phyloP scores from a whole-genome alignment of 2,329 filamentous ascomycete genomes.

The Neopestalotiopsis clavispora region DNA sequence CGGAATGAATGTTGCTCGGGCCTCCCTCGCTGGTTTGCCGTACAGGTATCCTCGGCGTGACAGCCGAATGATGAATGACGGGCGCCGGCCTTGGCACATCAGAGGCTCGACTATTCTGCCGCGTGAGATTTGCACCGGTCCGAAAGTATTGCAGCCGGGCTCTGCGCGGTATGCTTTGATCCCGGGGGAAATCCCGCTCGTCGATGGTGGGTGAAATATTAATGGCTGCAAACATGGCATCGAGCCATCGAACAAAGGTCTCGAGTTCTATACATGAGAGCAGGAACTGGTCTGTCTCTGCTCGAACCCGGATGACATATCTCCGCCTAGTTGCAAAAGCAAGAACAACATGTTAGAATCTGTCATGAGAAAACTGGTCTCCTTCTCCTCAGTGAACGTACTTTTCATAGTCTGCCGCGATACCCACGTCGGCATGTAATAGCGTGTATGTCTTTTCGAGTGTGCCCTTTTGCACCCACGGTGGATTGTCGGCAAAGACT shows the following conservation, averaged over 20 bases:
- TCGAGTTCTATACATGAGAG: constrained; percentile 69
- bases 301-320: constrained; percentile 73
- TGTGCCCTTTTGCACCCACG: constrained; percentile 56
- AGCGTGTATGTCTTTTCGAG: constrained; percentile 73
- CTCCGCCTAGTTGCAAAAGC: constrained; percentile 48
- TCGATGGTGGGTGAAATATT: constrained; percentile 74
- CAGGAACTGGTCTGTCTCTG: constrained; percentile 76
- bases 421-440: constrained; percentile 75
- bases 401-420: constrained; percentile 76
- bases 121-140: constrained; percentile 24
- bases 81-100: constrained; percentile 15
- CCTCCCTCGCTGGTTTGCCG: constrained; percentile 16
- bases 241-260: constrained; percentile 71
- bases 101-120: constrained; percentile 26
- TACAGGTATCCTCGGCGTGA: constrained; percentile 18
- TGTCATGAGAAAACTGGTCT: neutral
- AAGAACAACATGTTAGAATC: constrained; percentile 19
- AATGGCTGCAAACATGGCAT: constrained; percentile 73
- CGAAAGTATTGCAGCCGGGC: constrained; percentile 58
- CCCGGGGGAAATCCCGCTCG: constrained; percentile 67
- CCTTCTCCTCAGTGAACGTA: constrained; percentile 40
- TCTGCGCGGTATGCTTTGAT: constrained; percentile 65
- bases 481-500: constrained; percentile 54
- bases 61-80: constrained; percentile 19
- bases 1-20: neutral